Evolutionary conservation across 1,284 basidiomycete species (phyloP).

Genomic region (Schizopora paradoxa): DNA sequence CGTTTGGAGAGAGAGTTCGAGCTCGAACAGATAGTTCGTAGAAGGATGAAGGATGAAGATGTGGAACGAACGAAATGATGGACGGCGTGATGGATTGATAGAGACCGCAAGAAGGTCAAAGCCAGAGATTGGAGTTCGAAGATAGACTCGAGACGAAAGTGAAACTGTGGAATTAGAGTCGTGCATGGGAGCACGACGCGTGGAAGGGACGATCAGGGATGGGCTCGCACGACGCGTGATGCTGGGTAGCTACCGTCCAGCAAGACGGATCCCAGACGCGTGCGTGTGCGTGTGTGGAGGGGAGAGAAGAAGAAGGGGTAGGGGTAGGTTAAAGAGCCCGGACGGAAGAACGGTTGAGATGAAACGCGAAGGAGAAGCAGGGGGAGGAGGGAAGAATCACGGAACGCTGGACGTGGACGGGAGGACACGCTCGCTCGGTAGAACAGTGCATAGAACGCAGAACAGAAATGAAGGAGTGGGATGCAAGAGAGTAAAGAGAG

Average conservation of each 20-base stretch:
- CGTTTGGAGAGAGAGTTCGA: neutral
- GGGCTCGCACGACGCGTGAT: conserved; percentile 1
- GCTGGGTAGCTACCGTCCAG: neutral
- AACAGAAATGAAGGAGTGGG: neutral
- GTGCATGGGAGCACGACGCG: conserved; percentile 4
- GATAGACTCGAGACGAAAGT: neutral
- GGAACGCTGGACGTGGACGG: no score
- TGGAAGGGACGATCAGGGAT: no score
- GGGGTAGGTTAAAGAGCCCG: neutral
- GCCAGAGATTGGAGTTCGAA: neutral
- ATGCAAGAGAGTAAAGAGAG: conserved; percentile 3
- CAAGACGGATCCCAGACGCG: neutral
- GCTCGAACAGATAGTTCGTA: neutral
- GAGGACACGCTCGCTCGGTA: no score
- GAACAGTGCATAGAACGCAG: no score
- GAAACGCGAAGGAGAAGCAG: conserved; percentile 3
- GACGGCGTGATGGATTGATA: neutral
- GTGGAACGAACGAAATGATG: neutral
- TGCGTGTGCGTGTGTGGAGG: neutral
- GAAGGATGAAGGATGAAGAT: neutral
- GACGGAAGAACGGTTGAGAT: neutral
- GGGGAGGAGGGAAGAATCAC: neutral
- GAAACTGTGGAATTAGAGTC: neutral
- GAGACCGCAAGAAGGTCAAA: neutral
- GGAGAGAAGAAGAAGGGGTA: neutral